These are phyloP conservation scores for Setaria viridis DNA, from an alignment of 202 grass and related monocot genomes.

Conservation along the genomic window DNA sequence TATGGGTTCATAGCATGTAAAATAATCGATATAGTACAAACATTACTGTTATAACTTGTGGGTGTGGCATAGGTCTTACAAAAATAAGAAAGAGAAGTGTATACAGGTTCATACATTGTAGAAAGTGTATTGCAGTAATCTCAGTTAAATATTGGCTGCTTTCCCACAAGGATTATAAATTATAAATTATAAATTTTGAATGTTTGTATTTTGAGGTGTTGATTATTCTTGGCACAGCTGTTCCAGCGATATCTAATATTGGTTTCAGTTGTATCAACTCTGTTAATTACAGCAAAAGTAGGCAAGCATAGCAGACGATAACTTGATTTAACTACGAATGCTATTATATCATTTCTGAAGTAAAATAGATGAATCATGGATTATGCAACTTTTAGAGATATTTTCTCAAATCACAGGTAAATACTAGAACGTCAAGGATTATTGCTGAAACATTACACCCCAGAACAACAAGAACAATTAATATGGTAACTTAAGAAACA, in stretches of 20 bases:
- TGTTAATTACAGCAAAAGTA: conserved; percentile 27
- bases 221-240: conserved; percentile 14
- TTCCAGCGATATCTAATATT: not conserved
- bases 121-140: not conserved
- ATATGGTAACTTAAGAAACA: conserved; percentile 14
- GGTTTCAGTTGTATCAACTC: conserved; percentile 12
- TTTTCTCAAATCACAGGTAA: conserved; percentile 24
- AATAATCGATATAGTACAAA: not conserved
- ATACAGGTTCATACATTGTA: not conserved
- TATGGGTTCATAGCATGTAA: not conserved
- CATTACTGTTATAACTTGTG: not conserved
- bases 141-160: conserved; percentile 13
- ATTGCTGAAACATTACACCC: not conserved
- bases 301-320: not conserved
- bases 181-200: not conserved
- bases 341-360: not conserved
- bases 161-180: not conserved
- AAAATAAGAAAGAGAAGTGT: conserved; percentile 1
- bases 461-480: not conserved
- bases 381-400: not conserved
- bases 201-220: not conserved
- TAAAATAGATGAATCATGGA: not conserved
- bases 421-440: not conserved
- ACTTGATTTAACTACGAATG: conserved; percentile 10
- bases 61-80: not conserved